Percentiles rank a stretch among this genome's conserved stretches.
These are phyloP conservation scores for Crithidia acanthocephali DNA, from an alignment of 208 protist species.

Conservation along the genomic window DNA sequence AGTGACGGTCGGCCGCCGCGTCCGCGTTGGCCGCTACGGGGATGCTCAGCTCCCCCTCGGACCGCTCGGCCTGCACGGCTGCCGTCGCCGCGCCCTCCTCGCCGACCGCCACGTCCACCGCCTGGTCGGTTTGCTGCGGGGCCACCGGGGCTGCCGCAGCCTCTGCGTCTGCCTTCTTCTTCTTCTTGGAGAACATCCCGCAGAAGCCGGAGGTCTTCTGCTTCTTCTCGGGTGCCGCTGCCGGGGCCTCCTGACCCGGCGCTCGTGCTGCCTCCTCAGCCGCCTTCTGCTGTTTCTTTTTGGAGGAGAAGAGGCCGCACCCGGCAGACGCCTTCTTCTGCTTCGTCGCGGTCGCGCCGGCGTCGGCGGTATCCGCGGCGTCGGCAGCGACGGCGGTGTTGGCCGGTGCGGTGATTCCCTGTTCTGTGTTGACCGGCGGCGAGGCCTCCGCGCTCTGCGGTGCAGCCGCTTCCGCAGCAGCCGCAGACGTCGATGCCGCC, in stretches of 20 bases:
- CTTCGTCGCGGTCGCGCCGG: not conserved
- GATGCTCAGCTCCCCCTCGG: constrained; percentile 17
- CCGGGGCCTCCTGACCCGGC: not conserved
- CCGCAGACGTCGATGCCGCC: not conserved
- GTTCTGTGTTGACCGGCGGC: not conserved
- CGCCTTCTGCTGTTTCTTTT: constrained; percentile 5
- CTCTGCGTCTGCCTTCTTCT: constrained; percentile 13
- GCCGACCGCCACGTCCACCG: not conserved
- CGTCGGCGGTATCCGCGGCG: not conserved
- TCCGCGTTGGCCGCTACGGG: not conserved
- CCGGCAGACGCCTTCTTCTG: constrained; percentile 8
- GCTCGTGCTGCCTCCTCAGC: not conserved
- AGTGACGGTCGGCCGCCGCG: not conserved
- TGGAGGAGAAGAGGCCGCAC: constrained; percentile 4
- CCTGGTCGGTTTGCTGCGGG: not conserved
- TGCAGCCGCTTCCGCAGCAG: not conserved
- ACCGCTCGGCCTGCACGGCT: not conserved
- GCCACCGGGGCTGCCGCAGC: not conserved
- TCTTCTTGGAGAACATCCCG: constrained; percentile 1
- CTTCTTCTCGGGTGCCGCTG: not conserved
- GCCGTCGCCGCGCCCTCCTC: not conserved
- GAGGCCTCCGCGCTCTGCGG: not conserved
- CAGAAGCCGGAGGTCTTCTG: constrained; percentile 6
- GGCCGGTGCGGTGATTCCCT: not conserved
- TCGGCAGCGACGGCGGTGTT: not conserved